Evolutionary conservation across 2,329 filamentous ascomycete genomes (phyloP).

Genomic region (Mycogone perniciosa): DNA sequence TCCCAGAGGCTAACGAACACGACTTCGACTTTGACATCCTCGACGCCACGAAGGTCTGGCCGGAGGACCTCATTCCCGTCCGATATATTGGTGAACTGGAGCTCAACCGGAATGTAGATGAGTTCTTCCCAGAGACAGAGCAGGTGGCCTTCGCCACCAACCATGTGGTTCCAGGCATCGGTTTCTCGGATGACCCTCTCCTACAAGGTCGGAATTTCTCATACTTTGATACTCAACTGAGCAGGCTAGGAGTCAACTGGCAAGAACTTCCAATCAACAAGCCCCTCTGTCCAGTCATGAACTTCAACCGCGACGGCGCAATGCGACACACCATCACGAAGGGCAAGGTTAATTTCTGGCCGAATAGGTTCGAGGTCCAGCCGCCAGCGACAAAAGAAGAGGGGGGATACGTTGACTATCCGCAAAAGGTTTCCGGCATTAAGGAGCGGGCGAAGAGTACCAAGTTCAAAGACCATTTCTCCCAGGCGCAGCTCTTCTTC

Average conservation of each 20-base stretch:
- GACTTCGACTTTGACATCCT: constrained; percentile 82
- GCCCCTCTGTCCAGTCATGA: constrained; percentile 68
- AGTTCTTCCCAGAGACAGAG: constrained; percentile 78
- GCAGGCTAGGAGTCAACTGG: constrained; percentile 67
- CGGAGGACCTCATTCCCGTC: constrained; percentile 68
- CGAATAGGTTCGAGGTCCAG: constrained; percentile 54
- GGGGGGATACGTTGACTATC: constrained; percentile 63
- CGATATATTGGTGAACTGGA: constrained; percentile 74
- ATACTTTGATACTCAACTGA: constrained; percentile 67
- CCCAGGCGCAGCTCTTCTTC: constrained; percentile 76
- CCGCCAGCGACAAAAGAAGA: constrained; percentile 57
- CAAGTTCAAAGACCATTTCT: constrained; percentile 74
- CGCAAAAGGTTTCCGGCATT: constrained; percentile 57
- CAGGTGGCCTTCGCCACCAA: constrained; percentile 78
- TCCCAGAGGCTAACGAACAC: constrained; percentile 64
- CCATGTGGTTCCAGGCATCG: constrained; percentile 72
- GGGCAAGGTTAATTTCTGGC: constrained; percentile 61
- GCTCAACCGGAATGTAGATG: constrained; percentile 72
- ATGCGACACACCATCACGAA: constrained; percentile 65
- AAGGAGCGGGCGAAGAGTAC: constrained; percentile 62
- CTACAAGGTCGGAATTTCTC: constrained; percentile 70
- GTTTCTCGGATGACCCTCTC: constrained; percentile 67
- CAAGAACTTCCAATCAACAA: constrained; percentile 72
- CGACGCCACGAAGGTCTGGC: constrained; percentile 82
- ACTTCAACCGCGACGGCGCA: constrained; percentile 68